A percentile compares a stretch with the other conserved stretches of the same genome.
These are phyloP conservation scores for Raffaelea arxii DNA, from an alignment of 2,329 filamentous ascomycete species.

Conservation along the genomic window DNA sequence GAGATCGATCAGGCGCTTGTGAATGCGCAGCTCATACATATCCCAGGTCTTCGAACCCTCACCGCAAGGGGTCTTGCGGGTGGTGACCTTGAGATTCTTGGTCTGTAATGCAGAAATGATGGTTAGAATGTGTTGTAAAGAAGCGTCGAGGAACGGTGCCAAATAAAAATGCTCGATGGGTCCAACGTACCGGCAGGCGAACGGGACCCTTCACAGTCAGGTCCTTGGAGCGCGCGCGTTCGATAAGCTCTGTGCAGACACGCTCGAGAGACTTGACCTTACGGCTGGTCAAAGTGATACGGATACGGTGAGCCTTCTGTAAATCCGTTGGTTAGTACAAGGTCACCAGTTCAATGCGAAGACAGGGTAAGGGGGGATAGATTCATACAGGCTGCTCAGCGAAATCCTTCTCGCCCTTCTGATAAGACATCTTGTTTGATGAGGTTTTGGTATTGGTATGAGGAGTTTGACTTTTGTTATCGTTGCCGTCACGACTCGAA, in stretches of 20 bases:
- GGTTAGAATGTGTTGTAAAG: background rate
- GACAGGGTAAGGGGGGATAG: conserved; percentile 3
- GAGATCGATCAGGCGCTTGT: conserved; percentile 96
- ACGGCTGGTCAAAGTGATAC: conserved; percentile 92
- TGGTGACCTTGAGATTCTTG: conserved; percentile 93
- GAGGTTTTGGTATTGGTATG: conserved; percentile 4
- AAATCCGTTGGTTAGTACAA: too few species aligned
- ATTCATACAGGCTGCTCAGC: conserved; percentile 71
- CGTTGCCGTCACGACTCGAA: conserved; percentile 15
- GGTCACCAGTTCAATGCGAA: too few species aligned
- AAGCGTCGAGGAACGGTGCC: too few species aligned
- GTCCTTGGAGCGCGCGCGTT: conserved; percentile 97
- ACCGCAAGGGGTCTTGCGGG: conserved; percentile 98
- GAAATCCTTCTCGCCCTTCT: conserved; percentile 92
- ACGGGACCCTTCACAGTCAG: conserved; percentile 97
- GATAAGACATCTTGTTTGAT: conserved; percentile 69
- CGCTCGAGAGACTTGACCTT: conserved; percentile 96
- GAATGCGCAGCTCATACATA: conserved; percentile 94
- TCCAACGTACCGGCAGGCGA: conserved; percentile 62
- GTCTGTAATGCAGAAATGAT: conserved; percentile 37
- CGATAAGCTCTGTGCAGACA: conserved; percentile 95
- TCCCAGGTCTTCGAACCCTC: conserved; percentile 99
- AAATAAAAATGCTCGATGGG: too few species aligned
- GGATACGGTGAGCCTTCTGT: conserved; percentile 26
- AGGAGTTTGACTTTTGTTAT: background rate